Evolutionary conservation across 805 yeast genomes (phyloP).

Genomic region (Wickerhamiella kurtzmanii): DNA sequence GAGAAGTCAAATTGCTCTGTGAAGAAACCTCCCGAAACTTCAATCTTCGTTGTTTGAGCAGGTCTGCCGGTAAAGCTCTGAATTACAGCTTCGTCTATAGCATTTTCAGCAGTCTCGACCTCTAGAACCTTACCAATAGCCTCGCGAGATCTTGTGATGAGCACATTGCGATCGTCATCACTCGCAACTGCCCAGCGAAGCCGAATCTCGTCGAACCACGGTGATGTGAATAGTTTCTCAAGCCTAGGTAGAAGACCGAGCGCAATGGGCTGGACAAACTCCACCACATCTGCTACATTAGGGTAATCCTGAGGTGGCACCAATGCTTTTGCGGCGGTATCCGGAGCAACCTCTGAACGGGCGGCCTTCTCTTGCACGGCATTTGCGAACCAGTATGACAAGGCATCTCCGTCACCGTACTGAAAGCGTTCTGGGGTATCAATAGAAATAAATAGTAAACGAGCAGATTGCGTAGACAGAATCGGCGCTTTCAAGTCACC

Average conservation of each 20-base stretch:
- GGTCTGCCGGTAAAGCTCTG: not conserved
- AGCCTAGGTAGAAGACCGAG: not conserved
- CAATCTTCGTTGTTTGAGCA: not conserved
- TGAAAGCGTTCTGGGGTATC: not conserved
- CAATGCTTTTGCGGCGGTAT: no score
- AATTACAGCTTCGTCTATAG: not conserved
- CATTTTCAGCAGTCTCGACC: not conserved
- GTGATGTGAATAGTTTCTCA: not conserved
- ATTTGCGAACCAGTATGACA: not conserved
- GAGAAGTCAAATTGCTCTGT: conserved; percentile 17
- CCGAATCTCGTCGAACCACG: not conserved
- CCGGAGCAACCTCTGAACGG: no score
- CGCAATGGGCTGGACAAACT: not conserved
- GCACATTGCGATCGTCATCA: not conserved
- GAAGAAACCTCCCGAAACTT: conserved; percentile 13
- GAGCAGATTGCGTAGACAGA: not conserved
- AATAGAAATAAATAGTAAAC: not conserved
- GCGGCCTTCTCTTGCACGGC: no score
- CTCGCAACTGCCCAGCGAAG: not conserved
- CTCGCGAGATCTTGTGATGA: not conserved
- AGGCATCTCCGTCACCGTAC: not conserved
- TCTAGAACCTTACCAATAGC: conserved; percentile 5
- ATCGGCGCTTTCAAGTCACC: conserved; percentile 1
- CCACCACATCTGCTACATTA: no score
- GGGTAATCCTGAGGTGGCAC: no score